Evolutionary conservation across 495 filamentous ascomycete genomes (phyloP).

Genomic region (Hyaloscypha hepaticicola): DNA sequence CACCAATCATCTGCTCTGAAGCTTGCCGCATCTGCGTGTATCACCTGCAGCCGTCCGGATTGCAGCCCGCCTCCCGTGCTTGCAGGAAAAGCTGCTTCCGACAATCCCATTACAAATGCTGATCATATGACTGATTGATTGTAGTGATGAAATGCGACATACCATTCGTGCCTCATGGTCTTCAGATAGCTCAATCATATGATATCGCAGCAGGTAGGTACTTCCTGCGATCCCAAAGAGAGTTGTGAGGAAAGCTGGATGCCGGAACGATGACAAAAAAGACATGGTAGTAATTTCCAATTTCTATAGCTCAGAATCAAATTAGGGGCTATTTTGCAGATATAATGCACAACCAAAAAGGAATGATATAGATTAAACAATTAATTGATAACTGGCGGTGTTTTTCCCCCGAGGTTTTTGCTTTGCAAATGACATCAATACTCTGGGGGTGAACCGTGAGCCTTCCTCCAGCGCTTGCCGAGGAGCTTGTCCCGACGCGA

Average conservation of each 20-base stretch:
- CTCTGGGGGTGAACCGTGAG: not conserved
- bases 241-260: conserved; percentile 34
- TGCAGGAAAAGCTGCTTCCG: not conserved
- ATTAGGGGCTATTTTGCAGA: not conserved
- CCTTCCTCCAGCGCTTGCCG: not conserved
- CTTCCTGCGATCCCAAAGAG: conserved; percentile 30
- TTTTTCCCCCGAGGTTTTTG: not conserved
- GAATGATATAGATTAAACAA: not conserved
- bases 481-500: not conserved
- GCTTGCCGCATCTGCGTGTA: not conserved
- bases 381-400: not conserved
- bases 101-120: not conserved
- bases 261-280: conserved; percentile 23
- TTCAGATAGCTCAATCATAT: conserved; percentile 43
- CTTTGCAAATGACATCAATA: not conserved
- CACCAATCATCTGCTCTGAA: not conserved
- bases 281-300: conserved; percentile 31
- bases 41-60: not conserved
- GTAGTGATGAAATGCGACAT: not conserved
- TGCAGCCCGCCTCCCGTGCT: not conserved
- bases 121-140: not conserved
- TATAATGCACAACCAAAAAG: not conserved
- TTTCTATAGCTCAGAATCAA: not conserved
- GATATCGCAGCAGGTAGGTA: conserved; percentile 37
- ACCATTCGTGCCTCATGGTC: conserved; percentile 47